A percentile compares a stretch with the other conserved stretches of the same genome.
Conservation (phyloP, 805 yeast genomes). For the Jamesozyma hellenica region DNA sequence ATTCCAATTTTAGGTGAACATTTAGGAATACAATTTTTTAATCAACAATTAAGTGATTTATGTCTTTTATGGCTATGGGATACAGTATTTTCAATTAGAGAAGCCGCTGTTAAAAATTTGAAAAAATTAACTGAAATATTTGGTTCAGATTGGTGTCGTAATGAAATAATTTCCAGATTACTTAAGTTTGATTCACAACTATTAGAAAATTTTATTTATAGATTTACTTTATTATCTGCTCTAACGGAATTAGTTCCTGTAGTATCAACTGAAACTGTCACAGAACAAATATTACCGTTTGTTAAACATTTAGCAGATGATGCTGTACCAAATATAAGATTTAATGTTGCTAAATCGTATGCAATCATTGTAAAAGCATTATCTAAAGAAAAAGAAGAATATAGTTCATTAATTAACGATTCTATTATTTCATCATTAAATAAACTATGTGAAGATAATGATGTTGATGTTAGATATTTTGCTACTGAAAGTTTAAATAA, state of each 20-base stretch:
- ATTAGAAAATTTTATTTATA: constrained; percentile 66
- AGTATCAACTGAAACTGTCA: constrained; percentile 45
- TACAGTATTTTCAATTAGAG: constrained; percentile 89
- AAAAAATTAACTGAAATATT: constrained; percentile 73
- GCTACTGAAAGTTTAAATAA: constrained; percentile 54
- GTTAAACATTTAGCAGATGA: constrained; percentile 63
- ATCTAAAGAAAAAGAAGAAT: constrained; percentile 16
- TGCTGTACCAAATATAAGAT: constrained; percentile 88
- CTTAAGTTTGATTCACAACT: constrained; percentile 36
- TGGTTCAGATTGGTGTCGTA: constrained; percentile 89
- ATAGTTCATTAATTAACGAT: constrained; percentile 33
- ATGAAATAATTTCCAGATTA: constrained; percentile 70
- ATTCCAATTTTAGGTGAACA: constrained; percentile 91
- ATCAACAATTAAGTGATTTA: constrained; percentile 78
- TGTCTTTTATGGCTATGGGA: constrained; percentile 99
- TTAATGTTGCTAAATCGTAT: constrained; percentile 85
- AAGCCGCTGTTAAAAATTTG: constrained; percentile 85
- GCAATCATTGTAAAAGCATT: constrained; percentile 50
- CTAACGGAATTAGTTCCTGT: constrained; percentile 75
- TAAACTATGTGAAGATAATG: constrained; percentile 58
- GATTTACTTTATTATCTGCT: constrained; percentile 85
- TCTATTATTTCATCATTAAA: constrained; percentile 58
- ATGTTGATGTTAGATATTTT: constrained; percentile 82
- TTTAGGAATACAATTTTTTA: constrained; percentile 85
- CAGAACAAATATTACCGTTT: constrained; percentile 67